A percentile compares a stretch with the other conserved stretches of the same genome.
phyloP scores from a whole-genome alignment of 371 early-diverging fungal genomes.

The Mortierella sp. region DNA sequence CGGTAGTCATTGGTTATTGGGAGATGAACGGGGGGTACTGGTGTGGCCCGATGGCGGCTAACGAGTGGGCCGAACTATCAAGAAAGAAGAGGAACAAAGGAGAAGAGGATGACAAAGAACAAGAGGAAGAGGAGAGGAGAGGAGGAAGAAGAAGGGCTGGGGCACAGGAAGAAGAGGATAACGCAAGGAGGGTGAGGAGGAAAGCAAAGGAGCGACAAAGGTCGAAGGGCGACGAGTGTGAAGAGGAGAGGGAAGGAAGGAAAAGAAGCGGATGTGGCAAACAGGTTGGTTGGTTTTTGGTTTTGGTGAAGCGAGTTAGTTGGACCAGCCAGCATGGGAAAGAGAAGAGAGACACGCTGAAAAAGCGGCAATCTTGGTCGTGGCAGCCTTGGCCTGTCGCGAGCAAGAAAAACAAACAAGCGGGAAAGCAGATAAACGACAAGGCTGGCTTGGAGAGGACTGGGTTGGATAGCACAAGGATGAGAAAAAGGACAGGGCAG shows the following conservation, averaged over 20 bases:
- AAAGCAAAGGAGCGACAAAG: not conserved
- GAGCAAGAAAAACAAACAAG: not conserved
- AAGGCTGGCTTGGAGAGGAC: not conserved
- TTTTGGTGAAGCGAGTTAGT: no score
- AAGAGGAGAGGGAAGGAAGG: not conserved
- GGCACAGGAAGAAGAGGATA: no score
- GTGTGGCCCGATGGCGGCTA: constrained; percentile 5
- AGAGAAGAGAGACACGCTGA: not conserved
- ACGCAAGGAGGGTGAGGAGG: not conserved
- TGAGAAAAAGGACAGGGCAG: no score
- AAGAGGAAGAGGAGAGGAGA: not conserved
- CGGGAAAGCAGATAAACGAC: not conserved
- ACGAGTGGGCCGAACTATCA: not conserved
- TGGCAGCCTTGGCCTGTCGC: not conserved
- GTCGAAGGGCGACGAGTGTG: not conserved
- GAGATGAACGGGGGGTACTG: not conserved
- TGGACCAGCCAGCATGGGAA: not conserved
- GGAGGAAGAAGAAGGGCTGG: not conserved
- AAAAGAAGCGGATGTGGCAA: not conserved
- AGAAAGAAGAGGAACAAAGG: not conserved
- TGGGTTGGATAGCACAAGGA: no score
- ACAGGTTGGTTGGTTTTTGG: not conserved
- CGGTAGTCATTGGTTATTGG: not conserved
- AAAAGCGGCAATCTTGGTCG: not conserved
- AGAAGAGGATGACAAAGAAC: not conserved